Percentiles rank a stretch among this genome's conserved stretches.
phyloP scores from a whole-genome alignment of 768 basidiomycete species.

The Leccinum obscurum region DNA sequence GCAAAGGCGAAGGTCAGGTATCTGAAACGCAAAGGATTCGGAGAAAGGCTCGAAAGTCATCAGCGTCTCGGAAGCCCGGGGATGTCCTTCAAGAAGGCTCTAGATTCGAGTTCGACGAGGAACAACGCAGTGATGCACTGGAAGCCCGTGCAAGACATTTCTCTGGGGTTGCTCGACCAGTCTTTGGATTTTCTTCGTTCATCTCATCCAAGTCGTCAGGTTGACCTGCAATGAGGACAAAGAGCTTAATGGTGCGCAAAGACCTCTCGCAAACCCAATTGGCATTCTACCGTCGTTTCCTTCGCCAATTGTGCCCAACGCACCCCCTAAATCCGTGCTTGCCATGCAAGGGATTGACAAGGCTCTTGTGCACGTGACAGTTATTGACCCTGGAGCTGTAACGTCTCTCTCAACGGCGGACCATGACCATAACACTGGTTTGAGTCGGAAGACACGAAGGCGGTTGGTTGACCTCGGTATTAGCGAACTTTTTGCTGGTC shows the following conservation, averaged over 20 bases:
- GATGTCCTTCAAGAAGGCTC: constrained; percentile 17
- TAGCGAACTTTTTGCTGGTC: constrained; percentile 84
- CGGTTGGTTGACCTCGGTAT: constrained; percentile 77
- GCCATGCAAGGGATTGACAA: constrained; percentile 78
- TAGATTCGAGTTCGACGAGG: constrained; percentile 26
- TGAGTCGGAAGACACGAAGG: constrained; percentile 60
- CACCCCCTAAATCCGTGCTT: constrained; percentile 68
- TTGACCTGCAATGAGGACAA: constrained; percentile 3
- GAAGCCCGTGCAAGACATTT: constrained; percentile 15
- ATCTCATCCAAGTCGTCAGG: constrained; percentile 6
- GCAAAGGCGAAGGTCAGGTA: constrained; percentile 75
- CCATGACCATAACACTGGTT: constrained; percentile 44
- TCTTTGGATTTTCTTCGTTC: constrained; percentile 31
- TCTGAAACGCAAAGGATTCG: constrained; percentile 69
- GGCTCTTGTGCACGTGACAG: constrained; percentile 66
- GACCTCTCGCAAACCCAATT: constrained; percentile 18
- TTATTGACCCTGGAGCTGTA: constrained; percentile 56
- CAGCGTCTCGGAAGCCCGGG: constrained; percentile 29
- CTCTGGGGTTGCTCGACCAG: constrained; percentile 18
- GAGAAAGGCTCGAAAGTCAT: constrained; percentile 45
- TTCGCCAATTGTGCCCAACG: constrained; percentile 60
- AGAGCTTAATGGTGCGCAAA: background rate
- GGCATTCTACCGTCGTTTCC: constrained; percentile 67
- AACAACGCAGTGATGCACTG: constrained; percentile 11
- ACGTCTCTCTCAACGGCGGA: constrained; percentile 41